A percentile compares a stretch with the other conserved stretches of the same genome.
Conservation (phyloP, 306 rosid species). For the Vigna radiata region DNA sequence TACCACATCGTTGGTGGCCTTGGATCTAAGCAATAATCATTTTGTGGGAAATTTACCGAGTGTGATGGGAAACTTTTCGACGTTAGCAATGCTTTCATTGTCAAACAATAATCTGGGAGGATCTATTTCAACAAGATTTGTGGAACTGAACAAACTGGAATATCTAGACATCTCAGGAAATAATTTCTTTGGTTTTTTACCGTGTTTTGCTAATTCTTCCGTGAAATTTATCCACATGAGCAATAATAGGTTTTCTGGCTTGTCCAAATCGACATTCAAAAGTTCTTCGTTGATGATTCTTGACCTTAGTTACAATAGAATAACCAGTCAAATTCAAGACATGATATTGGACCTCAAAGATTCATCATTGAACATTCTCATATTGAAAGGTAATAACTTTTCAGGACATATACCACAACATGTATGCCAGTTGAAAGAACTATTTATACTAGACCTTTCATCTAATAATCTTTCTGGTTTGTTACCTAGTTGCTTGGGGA, state of each 20-base stretch:
- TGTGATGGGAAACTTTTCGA: not conserved
- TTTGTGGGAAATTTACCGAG: slow-evolving; percentile 27
- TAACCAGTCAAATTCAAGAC: not conserved
- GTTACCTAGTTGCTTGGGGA: slow-evolving; percentile 19
- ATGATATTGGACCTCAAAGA: not conserved
- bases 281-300: not conserved
- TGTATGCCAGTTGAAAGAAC: not conserved
- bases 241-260: slow-evolving; percentile 7
- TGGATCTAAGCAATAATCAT: slow-evolving; percentile 35
- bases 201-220: not conserved
- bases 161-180: slow-evolving; percentile 14
- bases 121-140: not conserved
- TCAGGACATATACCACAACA: not conserved
- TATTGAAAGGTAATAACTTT: slow-evolving; percentile 24
- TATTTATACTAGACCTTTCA: not conserved
- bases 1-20: no score
- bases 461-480: not conserved
- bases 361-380: not conserved
- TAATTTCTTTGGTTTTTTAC: not conserved
- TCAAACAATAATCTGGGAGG: slow-evolving; percentile 38
- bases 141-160: rapidly evolving
- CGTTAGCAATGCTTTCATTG: not conserved
- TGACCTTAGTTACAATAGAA: slow-evolving; percentile 33
- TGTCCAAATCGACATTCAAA: slow-evolving; percentile 2
- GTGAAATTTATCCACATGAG: not conserved